A percentile compares a stretch with the other conserved stretches of the same genome.
phyloP scores from a whole-genome alignment of 2,329 filamentous ascomycete genomes.

The Xylariaceae sp. region DNA sequence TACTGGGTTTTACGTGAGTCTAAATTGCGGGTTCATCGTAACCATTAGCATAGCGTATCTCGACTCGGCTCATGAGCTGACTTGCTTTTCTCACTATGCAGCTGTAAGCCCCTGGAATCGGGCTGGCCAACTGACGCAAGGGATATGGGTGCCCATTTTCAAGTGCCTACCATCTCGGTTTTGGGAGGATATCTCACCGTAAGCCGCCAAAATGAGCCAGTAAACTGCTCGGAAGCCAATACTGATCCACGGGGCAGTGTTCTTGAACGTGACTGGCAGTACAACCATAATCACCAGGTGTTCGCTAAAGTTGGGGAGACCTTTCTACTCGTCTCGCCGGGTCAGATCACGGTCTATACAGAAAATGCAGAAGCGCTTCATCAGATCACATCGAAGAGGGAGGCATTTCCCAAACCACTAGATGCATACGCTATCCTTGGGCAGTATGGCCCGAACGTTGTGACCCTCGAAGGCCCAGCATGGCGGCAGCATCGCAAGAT shows the following conservation, averaged over 20 bases:
- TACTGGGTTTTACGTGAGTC: conserved; percentile 52
- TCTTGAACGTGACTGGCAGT: conserved; percentile 57
- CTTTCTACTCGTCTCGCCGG: conserved; percentile 61
- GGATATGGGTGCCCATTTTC: conserved; percentile 52
- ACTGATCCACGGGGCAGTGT: conserved; percentile 8
- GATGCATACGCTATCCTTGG: conserved; percentile 55
- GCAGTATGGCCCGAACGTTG: conserved; percentile 67
- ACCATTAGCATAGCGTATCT: not conserved
- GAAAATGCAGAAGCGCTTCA: conserved; percentile 61
- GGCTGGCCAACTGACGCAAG: not conserved
- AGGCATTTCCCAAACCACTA: conserved; percentile 67
- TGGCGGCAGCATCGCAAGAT: conserved; percentile 74
- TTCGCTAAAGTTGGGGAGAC: conserved; percentile 59
- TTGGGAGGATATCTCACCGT: conserved; percentile 59
- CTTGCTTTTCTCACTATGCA: not conserved
- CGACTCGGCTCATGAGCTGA: not conserved
- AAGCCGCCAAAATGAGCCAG: conserved; percentile 24
- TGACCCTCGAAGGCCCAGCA: conserved; percentile 62
- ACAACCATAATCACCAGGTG: conserved; percentile 48
- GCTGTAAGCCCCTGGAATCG: not conserved
- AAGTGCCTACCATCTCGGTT: conserved; percentile 48
- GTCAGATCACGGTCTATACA: conserved; percentile 48
- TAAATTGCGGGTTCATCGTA: no score
- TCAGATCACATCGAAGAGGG: conserved; percentile 61
- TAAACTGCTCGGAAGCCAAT: no score